Evolutionary conservation across 495 filamentous ascomycete species (phyloP).

Genomic region (Penicillium odoratum): DNA sequence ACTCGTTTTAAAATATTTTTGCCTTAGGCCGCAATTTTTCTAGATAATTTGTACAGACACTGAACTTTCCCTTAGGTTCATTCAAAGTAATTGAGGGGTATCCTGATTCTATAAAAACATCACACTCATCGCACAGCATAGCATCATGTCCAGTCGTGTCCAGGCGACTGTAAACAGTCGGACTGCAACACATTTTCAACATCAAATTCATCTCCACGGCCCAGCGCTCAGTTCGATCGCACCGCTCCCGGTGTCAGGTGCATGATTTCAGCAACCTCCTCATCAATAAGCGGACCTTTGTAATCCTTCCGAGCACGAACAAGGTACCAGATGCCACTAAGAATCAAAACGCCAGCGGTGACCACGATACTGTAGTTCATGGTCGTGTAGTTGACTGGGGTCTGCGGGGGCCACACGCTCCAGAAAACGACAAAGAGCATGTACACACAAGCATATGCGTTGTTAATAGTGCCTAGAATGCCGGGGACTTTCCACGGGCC

Average conservation of each 20-base stretch:
- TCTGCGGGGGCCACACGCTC: constrained; percentile 41
- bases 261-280: constrained; percentile 37
- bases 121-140: not conserved
- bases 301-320: constrained; percentile 37
- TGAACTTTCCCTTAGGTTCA: no score
- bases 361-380: constrained; percentile 50
- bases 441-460: constrained; percentile 38
- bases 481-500: constrained; percentile 44
- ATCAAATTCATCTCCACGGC: not conserved
- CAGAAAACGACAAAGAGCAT: constrained; percentile 42
- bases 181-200: not conserved
- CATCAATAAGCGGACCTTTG: constrained; percentile 36
- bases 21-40: no score
- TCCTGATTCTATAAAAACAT: not conserved
- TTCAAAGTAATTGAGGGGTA: not conserved
- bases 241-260: constrained; percentile 22
- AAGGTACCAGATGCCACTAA: constrained; percentile 38
- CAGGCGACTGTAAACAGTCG: not conserved
- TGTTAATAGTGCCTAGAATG: constrained; percentile 38
- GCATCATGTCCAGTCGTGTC: not conserved
- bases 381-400: constrained; percentile 36
- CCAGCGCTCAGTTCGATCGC: not conserved
- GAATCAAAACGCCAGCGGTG: constrained; percentile 31
- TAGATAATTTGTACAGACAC: no score
- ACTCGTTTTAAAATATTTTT: no score